Evolutionary conservation across 495 filamentous ascomycete species (phyloP).

Genomic region (Glonium stellatum): DNA sequence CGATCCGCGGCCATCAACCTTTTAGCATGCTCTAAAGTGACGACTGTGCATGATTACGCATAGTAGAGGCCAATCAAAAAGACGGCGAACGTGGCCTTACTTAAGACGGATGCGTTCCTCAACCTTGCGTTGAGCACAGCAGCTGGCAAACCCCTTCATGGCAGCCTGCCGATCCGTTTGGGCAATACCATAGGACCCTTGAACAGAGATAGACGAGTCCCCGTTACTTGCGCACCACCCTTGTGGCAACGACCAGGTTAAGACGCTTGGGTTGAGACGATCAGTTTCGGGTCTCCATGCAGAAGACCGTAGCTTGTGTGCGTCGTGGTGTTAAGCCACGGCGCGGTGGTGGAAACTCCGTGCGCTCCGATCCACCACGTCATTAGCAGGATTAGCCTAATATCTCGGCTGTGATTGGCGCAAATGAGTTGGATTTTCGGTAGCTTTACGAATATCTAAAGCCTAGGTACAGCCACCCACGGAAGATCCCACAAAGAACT

Average conservation of each 20-base stretch:
- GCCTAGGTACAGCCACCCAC: no score
- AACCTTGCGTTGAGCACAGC: no score
- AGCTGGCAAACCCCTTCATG: no score
- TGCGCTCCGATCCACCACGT: no score
- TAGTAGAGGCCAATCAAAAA: neutral
- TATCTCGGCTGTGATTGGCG: no score
- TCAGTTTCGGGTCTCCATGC: neutral
- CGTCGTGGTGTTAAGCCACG: neutral
- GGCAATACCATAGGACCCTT: neutral
- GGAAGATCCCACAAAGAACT: no score
- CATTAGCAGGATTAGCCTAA: no score
- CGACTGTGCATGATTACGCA: neutral
- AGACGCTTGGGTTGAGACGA: neutral
- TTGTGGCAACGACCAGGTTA: neutral
- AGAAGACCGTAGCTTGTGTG: neutral
- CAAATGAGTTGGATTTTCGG: no score
- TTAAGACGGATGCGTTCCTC: no score
- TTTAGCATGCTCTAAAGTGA: neutral
- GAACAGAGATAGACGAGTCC: neutral
- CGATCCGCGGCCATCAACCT: neutral
- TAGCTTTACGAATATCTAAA: no score
- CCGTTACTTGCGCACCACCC: neutral
- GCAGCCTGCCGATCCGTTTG: no score
- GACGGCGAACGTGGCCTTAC: neutral
- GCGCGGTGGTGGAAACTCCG: no score